Percentiles rank a stretch among this genome's conserved stretches.
phyloP scores from a whole-genome alignment of 2,329 filamentous ascomycete genomes.

The Cladosporium halotolerans region DNA sequence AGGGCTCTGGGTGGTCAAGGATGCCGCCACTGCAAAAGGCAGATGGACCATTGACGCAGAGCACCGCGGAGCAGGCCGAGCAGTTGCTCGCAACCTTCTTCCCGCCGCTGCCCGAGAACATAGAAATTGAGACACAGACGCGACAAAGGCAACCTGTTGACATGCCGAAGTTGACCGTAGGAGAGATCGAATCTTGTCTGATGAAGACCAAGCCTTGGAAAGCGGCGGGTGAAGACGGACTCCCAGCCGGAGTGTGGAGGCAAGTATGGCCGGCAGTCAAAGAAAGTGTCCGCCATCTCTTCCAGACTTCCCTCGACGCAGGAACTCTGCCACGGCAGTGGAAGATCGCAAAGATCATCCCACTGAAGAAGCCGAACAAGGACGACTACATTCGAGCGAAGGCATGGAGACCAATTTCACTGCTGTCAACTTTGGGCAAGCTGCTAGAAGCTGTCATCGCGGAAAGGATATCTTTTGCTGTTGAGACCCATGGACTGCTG shows the following conservation, averaged over 20 bases:
- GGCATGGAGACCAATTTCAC: conserved; percentile 27
- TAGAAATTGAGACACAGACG: not conserved
- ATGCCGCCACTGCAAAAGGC: not conserved
- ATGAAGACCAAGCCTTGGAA: too few relatives aligned
- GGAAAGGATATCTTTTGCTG: not conserved
- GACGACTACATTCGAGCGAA: not conserved
- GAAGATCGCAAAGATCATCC: too few relatives aligned
- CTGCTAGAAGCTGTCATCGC: conserved; percentile 9
- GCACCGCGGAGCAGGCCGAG: not conserved
- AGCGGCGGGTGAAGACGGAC: too few relatives aligned
- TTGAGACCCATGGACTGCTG: not conserved
- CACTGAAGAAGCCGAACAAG: too few relatives aligned
- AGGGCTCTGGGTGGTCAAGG: not conserved
- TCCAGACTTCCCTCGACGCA: too few relatives aligned
- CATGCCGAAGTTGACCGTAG: too few relatives aligned
- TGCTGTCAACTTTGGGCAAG: conserved; percentile 23
- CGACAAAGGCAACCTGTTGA: too few relatives aligned
- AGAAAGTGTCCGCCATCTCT: too few relatives aligned
- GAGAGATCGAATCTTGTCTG: too few relatives aligned
- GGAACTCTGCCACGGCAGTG: too few relatives aligned
- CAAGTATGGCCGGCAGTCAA: too few relatives aligned
- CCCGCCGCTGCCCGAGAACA: not conserved
- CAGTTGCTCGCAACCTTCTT: not conserved
- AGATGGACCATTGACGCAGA: not conserved
- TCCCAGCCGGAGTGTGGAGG: too few relatives aligned